Percentiles rank a stretch among this genome's conserved stretches.
These are phyloP conservation scores for Strobilomyces echinocephalus DNA, from an alignment of 768 basidiomycete species.

Conservation along the genomic window DNA sequence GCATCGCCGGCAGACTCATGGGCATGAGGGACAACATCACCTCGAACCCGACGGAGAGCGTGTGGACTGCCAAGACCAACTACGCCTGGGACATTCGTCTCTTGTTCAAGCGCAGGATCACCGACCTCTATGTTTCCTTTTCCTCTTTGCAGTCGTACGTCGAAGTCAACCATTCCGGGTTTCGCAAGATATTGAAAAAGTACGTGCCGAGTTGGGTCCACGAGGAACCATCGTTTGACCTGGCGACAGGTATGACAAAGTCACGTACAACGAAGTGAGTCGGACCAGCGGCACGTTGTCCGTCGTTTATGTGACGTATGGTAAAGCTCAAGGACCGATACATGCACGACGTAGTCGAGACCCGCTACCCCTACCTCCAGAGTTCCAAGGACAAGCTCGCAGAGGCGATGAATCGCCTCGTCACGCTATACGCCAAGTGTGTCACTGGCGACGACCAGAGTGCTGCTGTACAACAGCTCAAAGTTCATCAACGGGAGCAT, in stretches of 20 bases:
- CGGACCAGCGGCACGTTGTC: neutral
- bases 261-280: conserved; percentile 64
- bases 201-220: conserved; percentile 32
- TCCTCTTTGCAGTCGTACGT: conserved; percentile 80
- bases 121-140: conserved; percentile 71
- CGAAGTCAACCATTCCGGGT: conserved; percentile 89
- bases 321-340: conserved; percentile 72
- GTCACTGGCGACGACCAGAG: conserved; percentile 68
- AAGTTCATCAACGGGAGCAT: conserved; percentile 83
- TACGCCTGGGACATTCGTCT: conserved; percentile 81
- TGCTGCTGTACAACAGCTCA: conserved; percentile 75
- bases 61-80: conserved; percentile 78
- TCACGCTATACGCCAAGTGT: conserved; percentile 79
- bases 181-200: conserved; percentile 96
- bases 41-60: conserved; percentile 41
- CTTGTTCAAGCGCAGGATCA: conserved; percentile 85
- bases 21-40: conserved; percentile 50
- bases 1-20: conserved; percentile 42
- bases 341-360: conserved; percentile 65
- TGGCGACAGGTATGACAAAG: conserved; percentile 85
- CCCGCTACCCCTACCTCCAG: conserved; percentile 61
- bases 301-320: neutral
- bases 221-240: neutral
- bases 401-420: conserved; percentile 50
- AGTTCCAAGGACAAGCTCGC: conserved; percentile 60